These are phyloP conservation scores for Candida loeiensis DNA, from an alignment of 805 yeast genomes.

Conservation along the genomic window DNA sequence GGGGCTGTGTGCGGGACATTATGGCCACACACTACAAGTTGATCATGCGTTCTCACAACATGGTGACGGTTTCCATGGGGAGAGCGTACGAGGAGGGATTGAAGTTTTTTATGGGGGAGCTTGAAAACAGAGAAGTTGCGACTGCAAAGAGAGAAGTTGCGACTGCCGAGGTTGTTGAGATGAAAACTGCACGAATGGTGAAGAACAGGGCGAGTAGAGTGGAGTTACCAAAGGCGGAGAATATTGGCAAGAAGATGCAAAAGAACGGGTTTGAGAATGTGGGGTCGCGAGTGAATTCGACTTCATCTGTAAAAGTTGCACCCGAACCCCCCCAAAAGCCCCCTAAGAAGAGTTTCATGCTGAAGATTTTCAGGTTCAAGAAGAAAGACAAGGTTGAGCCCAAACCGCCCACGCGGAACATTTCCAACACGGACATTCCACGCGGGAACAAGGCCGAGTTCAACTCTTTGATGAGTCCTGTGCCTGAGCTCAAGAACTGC, in stretches of 20 bases:
- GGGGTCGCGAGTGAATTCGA: background rate
- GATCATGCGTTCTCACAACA: constrained; percentile 22
- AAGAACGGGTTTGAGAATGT: background rate
- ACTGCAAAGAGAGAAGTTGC: no score
- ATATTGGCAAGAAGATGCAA: background rate
- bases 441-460: constrained; percentile 22
- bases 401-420: constrained; percentile 8
- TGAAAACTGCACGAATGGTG: background rate
- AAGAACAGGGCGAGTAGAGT: no score
- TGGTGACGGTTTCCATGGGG: constrained; percentile 20
- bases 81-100: constrained; percentile 17
- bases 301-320: no score
- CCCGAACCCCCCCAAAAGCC: background rate
- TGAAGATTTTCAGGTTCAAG: background rate
- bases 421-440: constrained; percentile 21
- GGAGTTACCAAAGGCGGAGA: background rate
- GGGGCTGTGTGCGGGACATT: constrained; percentile 18
- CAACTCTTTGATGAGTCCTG: constrained; percentile 21
- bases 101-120: constrained; percentile 12
- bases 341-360: background rate
- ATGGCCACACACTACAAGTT: constrained; percentile 18
- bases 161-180: no score
- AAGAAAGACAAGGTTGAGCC: background rate
- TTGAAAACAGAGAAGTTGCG: background rate
- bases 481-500: constrained; percentile 17